Base-by-base conservation (phyloP, 768 basidiomycete genomes). In the Pulveroboletus sp. region DNA sequence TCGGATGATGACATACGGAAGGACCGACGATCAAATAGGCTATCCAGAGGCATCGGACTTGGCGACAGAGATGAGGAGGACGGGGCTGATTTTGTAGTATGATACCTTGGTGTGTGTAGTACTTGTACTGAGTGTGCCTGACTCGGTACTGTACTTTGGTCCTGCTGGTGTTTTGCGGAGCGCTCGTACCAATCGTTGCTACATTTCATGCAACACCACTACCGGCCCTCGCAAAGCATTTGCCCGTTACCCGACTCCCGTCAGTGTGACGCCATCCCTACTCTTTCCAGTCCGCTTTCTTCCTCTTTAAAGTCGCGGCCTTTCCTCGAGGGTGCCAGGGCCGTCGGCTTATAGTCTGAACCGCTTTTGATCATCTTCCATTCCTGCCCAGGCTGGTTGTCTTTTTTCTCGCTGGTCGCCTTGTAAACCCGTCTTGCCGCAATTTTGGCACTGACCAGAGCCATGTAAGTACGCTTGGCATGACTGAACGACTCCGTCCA, bases 1-100 rank as follows among this genome's bases (percentile, higher is more conserved):
- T 57, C 55, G 42, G 69, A 67, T 39, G 64, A 62, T 46, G 63
- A 62, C 33, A 50, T 11, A 31, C 46, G 30, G 55, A 59, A 15
- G 45, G 8, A 44, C 41, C 75, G 70, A 30, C 72, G 81, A 49
- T 74, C 73, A 5, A 84, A 76, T 61, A 83, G 82, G 84, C 56
- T 82, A 39, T 77, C 80, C 18, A 86, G 84, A 51, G 74, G 69
- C 6, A 63, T 65, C 57, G 71, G 71, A 31, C 64, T 59, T 17
- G 28, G 49, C 46, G 58, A 67, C 26, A 61, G 60, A 48, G 60
- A 55, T 8, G 49, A 47, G 21, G 54, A 51, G 30, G 51, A 55
- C 9, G 32, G 15, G 5, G 28, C 31, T 21, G 49, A 35, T 18
- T 50, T 38, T 26, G 45, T 47, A 35, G 4, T 28, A 3, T 49